Evolutionary conservation across 2,329 filamentous ascomycete genomes (phyloP), one percentile per base, ranked within the genome.

Genomic region (Aspergillus sp.): DNA sequence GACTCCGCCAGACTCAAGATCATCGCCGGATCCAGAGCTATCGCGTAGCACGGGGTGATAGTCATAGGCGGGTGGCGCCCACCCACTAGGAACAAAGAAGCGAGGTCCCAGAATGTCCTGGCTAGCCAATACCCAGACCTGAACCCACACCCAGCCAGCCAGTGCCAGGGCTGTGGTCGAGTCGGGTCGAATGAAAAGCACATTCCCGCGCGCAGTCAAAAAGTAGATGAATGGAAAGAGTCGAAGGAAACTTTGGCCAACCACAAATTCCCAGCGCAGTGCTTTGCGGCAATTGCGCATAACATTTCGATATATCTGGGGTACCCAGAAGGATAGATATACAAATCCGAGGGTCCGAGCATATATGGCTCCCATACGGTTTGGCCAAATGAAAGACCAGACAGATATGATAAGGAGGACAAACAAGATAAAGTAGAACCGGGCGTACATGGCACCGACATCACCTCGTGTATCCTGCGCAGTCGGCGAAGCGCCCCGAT

Each of bases 261-360:
- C 72, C 58, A 97, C 89, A 72, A 96, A 99, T 61, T 90, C 89
- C 92, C 93, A 97, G 3, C 89, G 85, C n/a, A 98, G 82, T 0
- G 94, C 93, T 69, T 91, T 91, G 43, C 93, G 91, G 75, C 92
- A 97, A 77, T 97, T 97, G 57, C 94, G 91, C 76, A 91, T 87
- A 56, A 90, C 83, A 74, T 99, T 99, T 63, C 95, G 91, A 72
- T 90, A 86, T 67, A 98, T 96, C 74, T 99, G 95, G 0, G 95
- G 94, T 0, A 88, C 73, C 94, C 94, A 98, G 72, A 97, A 89
- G 19, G 93, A 97, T 48, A 97, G 85, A 73, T 97, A 97, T 56
- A 85, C 66, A 68, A 94, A 87, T 2, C 86, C 83, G 21, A 96
- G 79, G 2, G 82, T 65, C 72, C 93, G 82, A 63, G 82, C 82